Evolutionary conservation across 805 yeast species (phyloP), one percentile per base, ranked within the genome.

Genomic region (Wickerhamia fluorescens): DNA sequence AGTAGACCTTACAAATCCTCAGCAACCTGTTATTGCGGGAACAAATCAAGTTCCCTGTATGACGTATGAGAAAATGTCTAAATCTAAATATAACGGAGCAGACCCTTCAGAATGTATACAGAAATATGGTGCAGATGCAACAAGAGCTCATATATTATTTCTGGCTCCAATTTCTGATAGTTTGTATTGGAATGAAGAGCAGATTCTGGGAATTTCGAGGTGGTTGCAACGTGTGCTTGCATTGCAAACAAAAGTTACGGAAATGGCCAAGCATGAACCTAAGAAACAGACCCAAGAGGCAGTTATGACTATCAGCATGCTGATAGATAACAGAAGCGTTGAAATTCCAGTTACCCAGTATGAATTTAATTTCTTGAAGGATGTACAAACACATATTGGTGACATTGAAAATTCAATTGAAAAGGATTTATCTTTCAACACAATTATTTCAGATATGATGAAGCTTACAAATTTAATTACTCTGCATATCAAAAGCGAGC

Each of bases 71-170:
- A 92, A 92, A 49, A 92, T 92, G 98, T 88, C 96, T 2, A 92
- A 92, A 55, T 88, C 96, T 1, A 92, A 92, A 48, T 78, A 76
- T 48, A 92, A 92, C 47, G 98, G 98, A 10, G 94, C 84, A 3
- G 95, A 89, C 47, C 97, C 97, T 1, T 72, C 65, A 1, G 72
- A 69, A 35, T 83, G 89, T 42, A 87, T 92, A 16, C 48, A 46
- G 7, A 64, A 59, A 20, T 84, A 85, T 51, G 97, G 98, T 3
- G 86, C 96, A 1, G 98, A 92, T 61, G 87, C 95, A 1, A 83
- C 89, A 0, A 71, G 97, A 36, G 97, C 97, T 0, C 96, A 89
- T 49, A 75, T 92, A 35, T 55, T 92, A 9, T 92, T 92, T 61
- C 94, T 81, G 47, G 96, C 96, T 0, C 95, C 97, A 3, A 71